Percentiles rank a stretch among this genome's conserved stretches.
phyloP scores from a whole-genome alignment of 129 eudicot genomes.

The Daucus carota region DH1_v3.0 NC_030385.2:20654501-20655000 shows the following conservation, averaged over 20 bases:
- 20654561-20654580: not conserved
- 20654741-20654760: too few relatives aligned
- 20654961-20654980: constrained; percentile 1
- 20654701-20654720: not conserved
- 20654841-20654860: not conserved
- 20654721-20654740: too few relatives aligned
- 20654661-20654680: not conserved
- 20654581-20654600: not conserved
- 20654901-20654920: not conserved
- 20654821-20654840: not conserved
- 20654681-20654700: not conserved
- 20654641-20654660: not conserved
- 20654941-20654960: not conserved
- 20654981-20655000: constrained; percentile 39
- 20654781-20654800: not conserved
- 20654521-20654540: not conserved
- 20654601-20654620: not conserved
- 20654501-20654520: too few relatives aligned
- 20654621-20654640: not conserved
- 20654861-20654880: not conserved
- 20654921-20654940: not conserved
- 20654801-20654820: too few relatives aligned
- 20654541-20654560: not conserved
- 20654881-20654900: not conserved
- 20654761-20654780: not conserved